These are phyloP conservation scores for Fusarium chlamydosporum DNA, from an alignment of 2,329 filamentous ascomycete species.

Conservation along the genomic window DNA sequence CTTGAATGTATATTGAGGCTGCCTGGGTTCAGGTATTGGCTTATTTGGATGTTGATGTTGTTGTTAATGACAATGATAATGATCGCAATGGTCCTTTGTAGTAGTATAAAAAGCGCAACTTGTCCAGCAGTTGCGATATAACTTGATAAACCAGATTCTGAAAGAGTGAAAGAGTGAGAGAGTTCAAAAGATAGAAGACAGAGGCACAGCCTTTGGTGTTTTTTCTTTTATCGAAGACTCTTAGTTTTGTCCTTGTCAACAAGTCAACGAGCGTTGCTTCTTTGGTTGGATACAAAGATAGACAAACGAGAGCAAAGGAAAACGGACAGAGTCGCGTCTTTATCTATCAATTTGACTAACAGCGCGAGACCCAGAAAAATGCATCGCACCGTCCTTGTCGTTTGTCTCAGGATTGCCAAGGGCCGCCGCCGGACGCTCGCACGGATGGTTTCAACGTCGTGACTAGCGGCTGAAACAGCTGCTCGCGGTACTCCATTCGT, in stretches of 20 bases:
- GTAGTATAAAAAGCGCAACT: constrained; percentile 33
- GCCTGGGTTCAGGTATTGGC: not conserved
- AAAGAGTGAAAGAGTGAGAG: constrained; percentile 37
- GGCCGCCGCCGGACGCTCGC: constrained; percentile 36
- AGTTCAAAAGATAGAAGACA: constrained; percentile 21
- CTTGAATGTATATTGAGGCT: constrained; percentile 1
- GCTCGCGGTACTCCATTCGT: constrained; percentile 11
- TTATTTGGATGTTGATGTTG: constrained; percentile 9
- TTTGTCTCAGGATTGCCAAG: constrained; percentile 41
- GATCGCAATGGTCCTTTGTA: constrained; percentile 9
- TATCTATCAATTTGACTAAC: constrained; percentile 25
- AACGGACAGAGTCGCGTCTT: constrained; percentile 9
- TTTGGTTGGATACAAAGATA: constrained; percentile 30
- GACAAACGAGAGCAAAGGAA: constrained; percentile 19
- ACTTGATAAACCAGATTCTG: not conserved
- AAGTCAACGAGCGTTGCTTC: constrained; percentile 34
- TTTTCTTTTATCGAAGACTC: constrained; percentile 25
- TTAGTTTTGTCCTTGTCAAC: constrained; percentile 15
- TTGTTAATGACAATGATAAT: not conserved
- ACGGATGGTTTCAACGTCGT: constrained; percentile 48
- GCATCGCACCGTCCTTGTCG: constrained; percentile 17
- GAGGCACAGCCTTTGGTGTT: constrained; percentile 47
- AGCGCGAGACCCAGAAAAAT: constrained; percentile 26
- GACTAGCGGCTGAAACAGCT: constrained; percentile 48
- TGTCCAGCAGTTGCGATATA: constrained; percentile 46